Percentiles rank a stretch among this genome's conserved stretches.
Evolutionary conservation across 169 alveolate species (phyloP).

Genomic region (Cyclospora cayetanensis): DNA sequence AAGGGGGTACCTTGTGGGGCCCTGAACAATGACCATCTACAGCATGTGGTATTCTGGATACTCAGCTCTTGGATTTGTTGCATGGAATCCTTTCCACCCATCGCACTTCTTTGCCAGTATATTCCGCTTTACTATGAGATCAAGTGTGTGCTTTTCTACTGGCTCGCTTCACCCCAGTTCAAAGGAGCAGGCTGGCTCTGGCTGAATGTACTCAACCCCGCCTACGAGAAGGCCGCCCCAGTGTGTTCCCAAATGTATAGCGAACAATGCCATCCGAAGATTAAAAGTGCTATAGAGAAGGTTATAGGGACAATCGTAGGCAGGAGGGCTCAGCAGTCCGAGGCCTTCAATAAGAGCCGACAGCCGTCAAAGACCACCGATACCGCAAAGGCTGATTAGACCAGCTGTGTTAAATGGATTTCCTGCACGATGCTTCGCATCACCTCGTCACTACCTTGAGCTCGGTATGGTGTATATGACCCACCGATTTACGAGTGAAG

Average conservation of each 20-base stretch:
- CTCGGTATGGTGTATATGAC: too few species aligned
- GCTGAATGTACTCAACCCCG: constrained; percentile 56
- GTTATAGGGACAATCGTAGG: constrained; percentile 6
- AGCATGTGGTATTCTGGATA: constrained; percentile 69
- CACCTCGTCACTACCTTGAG: too few species aligned
- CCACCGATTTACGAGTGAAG: too few species aligned
- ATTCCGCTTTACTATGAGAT: constrained; percentile 68
- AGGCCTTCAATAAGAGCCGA: constrained; percentile 55
- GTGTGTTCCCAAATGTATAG: constrained; percentile 49
- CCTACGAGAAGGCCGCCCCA: constrained; percentile 53
- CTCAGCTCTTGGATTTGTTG: constrained; percentile 65
- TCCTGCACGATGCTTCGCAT: too few species aligned
- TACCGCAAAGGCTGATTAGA: constrained; percentile 43
- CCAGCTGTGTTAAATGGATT: too few species aligned
- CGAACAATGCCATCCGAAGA: constrained; percentile 45
- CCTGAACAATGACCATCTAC: constrained; percentile 60
- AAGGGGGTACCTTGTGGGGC: constrained; percentile 43
- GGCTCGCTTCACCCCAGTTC: constrained; percentile 72
- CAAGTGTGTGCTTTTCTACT: constrained; percentile 66
- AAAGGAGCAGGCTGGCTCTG: constrained; percentile 74
- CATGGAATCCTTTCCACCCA: constrained; percentile 43
- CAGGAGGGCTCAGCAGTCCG: not conserved
- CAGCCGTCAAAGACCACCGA: constrained; percentile 55
- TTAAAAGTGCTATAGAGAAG: constrained; percentile 27
- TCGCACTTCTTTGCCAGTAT: constrained; percentile 20